Base-by-base conservation (phyloP, 768 basidiomycete genomes). In the Rickenella mellea region DNA sequence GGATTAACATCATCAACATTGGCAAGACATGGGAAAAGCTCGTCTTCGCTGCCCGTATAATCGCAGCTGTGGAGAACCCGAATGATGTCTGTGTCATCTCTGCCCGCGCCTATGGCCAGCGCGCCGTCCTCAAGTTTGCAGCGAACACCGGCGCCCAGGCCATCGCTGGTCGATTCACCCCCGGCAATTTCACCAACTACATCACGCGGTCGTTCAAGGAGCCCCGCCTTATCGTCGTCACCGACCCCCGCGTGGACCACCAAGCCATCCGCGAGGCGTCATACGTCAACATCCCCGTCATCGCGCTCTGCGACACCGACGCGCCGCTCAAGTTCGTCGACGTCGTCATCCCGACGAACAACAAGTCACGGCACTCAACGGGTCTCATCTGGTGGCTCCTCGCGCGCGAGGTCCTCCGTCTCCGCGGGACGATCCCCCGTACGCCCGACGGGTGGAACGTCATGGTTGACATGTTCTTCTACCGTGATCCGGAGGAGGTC, bases 21-120 rank as follows among this genome's bases (percentile, higher is more conserved):
- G 96, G 96, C 60, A 99, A 98, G 78, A 99, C 94, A 51, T 98
- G 93, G 93, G 94, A 97, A 69, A 99, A 99, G 68, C 78, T 99
- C 51, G 92, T 98, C 51, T 76, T 99, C 55, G 96, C 96, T 46
- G 96, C 96, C 49, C 90, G 96, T 62, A 78, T 98, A 57, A 93
- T 98, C 56, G 93, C 93, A 54, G 85, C 92, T 42, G 83, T 97
- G 58, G 93, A 97, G 67, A 98, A 97, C 78, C 94, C 94, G 50
- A 84, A 87, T 65, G 94, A 99, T 65, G 79, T 99, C 58, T 90
- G 87, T 67, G 96, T 94, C 59, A 97, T 98, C 68, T 92, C 92
- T 48, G 92, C 96, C 41, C 89, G 96, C 53, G 89, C 92, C 38
- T 99, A 98, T 70, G 96, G 96, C 49, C 96, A 99, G 73, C 91